A percentile compares a stretch with the other conserved stretches of the same genome.
These are phyloP conservation scores for Crithidia brevicula DNA, from an alignment of 208 protist genomes.

Conservation along the genomic window DNA sequence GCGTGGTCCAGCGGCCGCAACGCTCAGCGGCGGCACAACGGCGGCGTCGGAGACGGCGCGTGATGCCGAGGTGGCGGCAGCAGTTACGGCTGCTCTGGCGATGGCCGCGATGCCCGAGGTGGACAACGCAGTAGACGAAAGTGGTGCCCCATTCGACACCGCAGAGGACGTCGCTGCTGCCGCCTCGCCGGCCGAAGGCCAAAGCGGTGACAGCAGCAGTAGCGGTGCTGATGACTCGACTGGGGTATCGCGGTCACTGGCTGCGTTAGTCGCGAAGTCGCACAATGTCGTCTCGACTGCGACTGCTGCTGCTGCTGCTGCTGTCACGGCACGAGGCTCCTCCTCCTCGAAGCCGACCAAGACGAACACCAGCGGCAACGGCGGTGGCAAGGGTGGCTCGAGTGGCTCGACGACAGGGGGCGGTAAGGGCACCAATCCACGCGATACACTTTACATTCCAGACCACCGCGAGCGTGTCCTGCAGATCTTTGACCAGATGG, in stretches of 20 bases:
- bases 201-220: no score
- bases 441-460: constrained; percentile 51
- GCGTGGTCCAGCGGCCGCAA: background rate
- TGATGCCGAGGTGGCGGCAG: constrained; percentile 13
- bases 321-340: background rate
- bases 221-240: no score
- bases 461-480: constrained; percentile 83
- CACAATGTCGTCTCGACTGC: constrained; percentile 9
- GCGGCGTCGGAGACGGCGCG: background rate
- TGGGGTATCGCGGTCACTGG: constrained; percentile 4
- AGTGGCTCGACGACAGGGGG: background rate
- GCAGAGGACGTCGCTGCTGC: background rate
- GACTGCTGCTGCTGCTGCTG: background rate
- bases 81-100: background rate
- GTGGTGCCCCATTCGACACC: background rate
- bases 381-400: background rate
- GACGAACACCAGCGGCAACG: no score
- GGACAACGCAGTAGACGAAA: background rate
- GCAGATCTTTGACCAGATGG: constrained; percentile 76
- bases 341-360: no score
- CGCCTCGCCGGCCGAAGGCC: no score
- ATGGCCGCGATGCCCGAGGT: constrained; percentile 5
- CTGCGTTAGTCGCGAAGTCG: constrained; percentile 6
- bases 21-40: background rate
- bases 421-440: constrained; percentile 13